A percentile compares a stretch with the other conserved stretches of the same genome.
These are phyloP conservation scores for Metarhizium guizhouense DNA, from an alignment of 2,329 filamentous ascomycete species.

Conservation along the genomic window DNA sequence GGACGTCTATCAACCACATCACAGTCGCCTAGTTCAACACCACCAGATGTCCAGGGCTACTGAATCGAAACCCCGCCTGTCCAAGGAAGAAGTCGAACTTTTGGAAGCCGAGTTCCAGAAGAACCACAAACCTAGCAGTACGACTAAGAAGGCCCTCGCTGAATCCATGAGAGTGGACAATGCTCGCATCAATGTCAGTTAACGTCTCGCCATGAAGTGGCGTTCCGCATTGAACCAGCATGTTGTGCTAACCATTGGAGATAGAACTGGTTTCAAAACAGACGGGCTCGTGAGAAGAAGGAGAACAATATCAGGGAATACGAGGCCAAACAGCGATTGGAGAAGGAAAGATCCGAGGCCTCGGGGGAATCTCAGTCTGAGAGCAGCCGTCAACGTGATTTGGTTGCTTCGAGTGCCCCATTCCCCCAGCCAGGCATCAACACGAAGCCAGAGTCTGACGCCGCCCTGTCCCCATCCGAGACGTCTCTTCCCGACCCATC, in stretches of 20 bases:
- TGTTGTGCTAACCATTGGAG: constrained; percentile 18
- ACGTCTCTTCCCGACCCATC: constrained; percentile 12
- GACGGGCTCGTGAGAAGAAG: constrained; percentile 56
- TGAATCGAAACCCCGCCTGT: constrained; percentile 43
- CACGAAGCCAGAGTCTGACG: constrained; percentile 8
- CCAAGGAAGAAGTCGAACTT: constrained; percentile 50
- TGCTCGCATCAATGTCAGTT: constrained; percentile 52
- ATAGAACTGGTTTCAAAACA: constrained; percentile 63
- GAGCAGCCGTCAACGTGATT: constrained; percentile 22
- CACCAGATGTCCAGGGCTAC: constrained; percentile 31
- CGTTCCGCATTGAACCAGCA: neutral
- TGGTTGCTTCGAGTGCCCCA: constrained; percentile 32
- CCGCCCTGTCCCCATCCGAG: constrained; percentile 9
- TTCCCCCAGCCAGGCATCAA: constrained; percentile 22
- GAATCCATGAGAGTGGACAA: constrained; percentile 55
- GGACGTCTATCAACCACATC: constrained; percentile 27
- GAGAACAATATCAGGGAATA: constrained; percentile 43
- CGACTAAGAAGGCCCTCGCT: constrained; percentile 50
- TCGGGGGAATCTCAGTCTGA: constrained; percentile 17
- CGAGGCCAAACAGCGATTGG: constrained; percentile 27
- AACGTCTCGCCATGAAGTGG: neutral
- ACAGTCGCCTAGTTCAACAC: constrained; percentile 27
- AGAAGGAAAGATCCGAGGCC: constrained; percentile 22
- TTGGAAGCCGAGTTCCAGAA: constrained; percentile 54
- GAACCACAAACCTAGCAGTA: constrained; percentile 56